Evolutionary conservation across 2,329 filamentous ascomycete genomes (phyloP).

Genomic region (Knoxdaviesia proteae): DNA sequence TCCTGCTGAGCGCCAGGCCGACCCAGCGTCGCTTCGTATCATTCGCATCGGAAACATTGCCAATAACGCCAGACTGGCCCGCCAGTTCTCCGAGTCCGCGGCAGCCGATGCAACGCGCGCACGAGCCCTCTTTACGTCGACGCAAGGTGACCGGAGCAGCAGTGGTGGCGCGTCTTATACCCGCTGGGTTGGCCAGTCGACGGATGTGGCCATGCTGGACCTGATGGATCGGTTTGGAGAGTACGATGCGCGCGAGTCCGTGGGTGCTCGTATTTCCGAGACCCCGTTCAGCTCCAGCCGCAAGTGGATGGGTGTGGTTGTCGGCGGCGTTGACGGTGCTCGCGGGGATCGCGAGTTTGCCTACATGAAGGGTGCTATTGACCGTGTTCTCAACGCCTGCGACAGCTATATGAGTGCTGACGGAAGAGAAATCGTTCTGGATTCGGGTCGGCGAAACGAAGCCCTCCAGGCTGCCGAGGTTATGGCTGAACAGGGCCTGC

Average conservation of each 20-base stretch:
- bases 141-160: slow-evolving; percentile 30
- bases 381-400: slow-evolving; percentile 67
- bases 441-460: slow-evolving; percentile 52
- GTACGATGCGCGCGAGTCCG: slow-evolving; percentile 70
- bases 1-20: slow-evolving; percentile 34
- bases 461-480: slow-evolving; percentile 60
- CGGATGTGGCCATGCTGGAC: slow-evolving; percentile 92
- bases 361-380: slow-evolving; percentile 89
- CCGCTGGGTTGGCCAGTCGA: slow-evolving; percentile 90
- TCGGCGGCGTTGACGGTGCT: slow-evolving; percentile 31
- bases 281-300: slow-evolving; percentile 91
- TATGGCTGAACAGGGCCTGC: slow-evolving; percentile 75
- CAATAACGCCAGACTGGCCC: slow-evolving; percentile 73
- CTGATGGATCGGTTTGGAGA: slow-evolving; percentile 78
- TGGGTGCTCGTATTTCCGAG: slow-evolving; percentile 65
- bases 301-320: slow-evolving; percentile 97
- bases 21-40: slow-evolving; percentile 58
- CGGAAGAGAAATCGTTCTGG: slow-evolving; percentile 68
- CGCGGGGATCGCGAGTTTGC: slow-evolving; percentile 54
- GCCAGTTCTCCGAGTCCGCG: slow-evolving; percentile 45
- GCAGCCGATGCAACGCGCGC: slow-evolving; percentile 24
- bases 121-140: slow-evolving; percentile 70
- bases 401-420: slow-evolving; percentile 79
- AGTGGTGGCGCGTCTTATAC: slow-evolving; percentile 45
- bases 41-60: slow-evolving; percentile 88